Evolutionary conservation across 2,329 filamentous ascomycete species (phyloP).

Genomic region (Biscogniauxia mediterranea): DNA sequence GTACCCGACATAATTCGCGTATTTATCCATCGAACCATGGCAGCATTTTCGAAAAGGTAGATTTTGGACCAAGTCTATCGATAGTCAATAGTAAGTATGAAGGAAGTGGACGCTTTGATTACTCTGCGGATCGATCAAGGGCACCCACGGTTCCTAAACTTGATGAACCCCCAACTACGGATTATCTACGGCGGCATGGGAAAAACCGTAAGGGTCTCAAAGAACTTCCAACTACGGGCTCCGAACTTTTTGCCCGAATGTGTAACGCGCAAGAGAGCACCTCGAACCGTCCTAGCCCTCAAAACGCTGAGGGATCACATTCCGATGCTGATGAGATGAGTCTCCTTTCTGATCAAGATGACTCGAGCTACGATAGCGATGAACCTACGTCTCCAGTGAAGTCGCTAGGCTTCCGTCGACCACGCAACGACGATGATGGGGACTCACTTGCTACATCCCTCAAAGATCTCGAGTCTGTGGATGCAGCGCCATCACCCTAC

Average conservation of each 20-base stretch:
- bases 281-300: slow-evolving; percentile 39
- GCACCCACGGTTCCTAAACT: slow-evolving; percentile 31
- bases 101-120: slow-evolving; percentile 54
- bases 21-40: slow-evolving; percentile 34
- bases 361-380: slow-evolving; percentile 49
- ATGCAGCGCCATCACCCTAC: slow-evolving; percentile 48
- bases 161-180: slow-evolving; percentile 43
- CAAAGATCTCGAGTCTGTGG: slow-evolving; percentile 46
- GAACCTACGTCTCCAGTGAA: slow-evolving; percentile 51
- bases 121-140: slow-evolving; percentile 34
- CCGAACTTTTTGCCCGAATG: slow-evolving; percentile 38
- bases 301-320: slow-evolving; percentile 37
- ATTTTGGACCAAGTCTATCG: slow-evolving; percentile 52
- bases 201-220: slow-evolving; percentile 40
- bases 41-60: slow-evolving; percentile 54
- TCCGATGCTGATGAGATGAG: slow-evolving; percentile 52
- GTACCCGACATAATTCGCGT: slow-evolving; percentile 24
- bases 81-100: slow-evolving; percentile 59
- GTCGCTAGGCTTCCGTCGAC: slow-evolving; percentile 41
- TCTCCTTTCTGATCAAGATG: slow-evolving; percentile 55
- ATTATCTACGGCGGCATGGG: slow-evolving; percentile 48
- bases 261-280: slow-evolving; percentile 35
- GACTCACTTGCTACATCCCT: slow-evolving; percentile 52
- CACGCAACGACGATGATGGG: slow-evolving; percentile 50
- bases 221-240: slow-evolving; percentile 35